Evolutionary conservation across 2,329 filamentous ascomycete species (phyloP).

Genomic region (Penicillium sp.): DNA sequence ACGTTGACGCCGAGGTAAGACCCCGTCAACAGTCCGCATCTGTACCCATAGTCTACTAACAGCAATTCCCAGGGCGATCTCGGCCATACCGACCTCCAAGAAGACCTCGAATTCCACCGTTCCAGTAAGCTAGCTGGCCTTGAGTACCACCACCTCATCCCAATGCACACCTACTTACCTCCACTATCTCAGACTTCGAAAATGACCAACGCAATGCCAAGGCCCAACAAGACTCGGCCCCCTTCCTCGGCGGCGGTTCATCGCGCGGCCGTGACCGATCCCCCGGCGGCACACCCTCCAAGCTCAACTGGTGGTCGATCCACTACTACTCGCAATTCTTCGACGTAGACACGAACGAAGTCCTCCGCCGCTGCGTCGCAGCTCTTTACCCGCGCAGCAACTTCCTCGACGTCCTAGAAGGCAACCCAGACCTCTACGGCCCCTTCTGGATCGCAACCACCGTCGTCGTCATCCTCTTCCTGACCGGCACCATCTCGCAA

Average conservation of each 20-base stretch:
- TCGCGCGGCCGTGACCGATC: slow-evolving; percentile 36
- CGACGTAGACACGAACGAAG: slow-evolving; percentile 88
- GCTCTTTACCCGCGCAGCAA: slow-evolving; percentile 85
- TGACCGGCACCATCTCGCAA: slow-evolving; percentile 89
- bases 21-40: no score
- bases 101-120: slow-evolving; percentile 97
- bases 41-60: no score
- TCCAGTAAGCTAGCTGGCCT: slow-evolving; percentile 62
- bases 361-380: slow-evolving; percentile 75
- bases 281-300: slow-evolving; percentile 45
- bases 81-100: slow-evolving; percentile 93
- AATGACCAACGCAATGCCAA: slow-evolving; percentile 48
- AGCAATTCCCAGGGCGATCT: slow-evolving; percentile 70
- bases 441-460: slow-evolving; percentile 99
- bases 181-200: slow-evolving; percentile 53
- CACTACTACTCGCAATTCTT: slow-evolving; percentile 97
- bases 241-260: slow-evolving; percentile 41
- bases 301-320: slow-evolving; percentile 85
- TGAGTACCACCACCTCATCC: no score
- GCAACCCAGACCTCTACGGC: slow-evolving; percentile 92
- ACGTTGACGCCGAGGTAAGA: slow-evolving; percentile 85
- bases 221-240: slow-evolving; percentile 42
- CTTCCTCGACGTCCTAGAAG: slow-evolving; percentile 93
- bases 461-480: slow-evolving; percentile 86
- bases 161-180: no score